Evolutionary conservation across 2,329 filamentous ascomycete species (phyloP).

Genomic region (Myriosclerotinia curreyana): DNA sequence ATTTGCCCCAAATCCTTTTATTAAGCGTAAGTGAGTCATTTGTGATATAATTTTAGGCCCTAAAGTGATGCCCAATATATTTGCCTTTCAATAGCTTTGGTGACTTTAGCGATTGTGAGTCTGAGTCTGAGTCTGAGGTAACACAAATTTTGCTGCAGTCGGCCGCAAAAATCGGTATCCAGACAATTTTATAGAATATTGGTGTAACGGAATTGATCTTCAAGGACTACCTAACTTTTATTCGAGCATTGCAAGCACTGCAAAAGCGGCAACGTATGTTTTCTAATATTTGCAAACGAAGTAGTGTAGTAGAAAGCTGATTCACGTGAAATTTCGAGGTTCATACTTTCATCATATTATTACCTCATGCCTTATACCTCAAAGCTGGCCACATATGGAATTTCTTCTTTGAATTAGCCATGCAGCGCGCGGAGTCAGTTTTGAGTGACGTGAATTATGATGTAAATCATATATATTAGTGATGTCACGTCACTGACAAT

Average conservation of each 20-base stretch:
- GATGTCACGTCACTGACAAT: too few species aligned
- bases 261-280: background rate
- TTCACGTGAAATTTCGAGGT: too few species aligned
- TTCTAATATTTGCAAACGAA: background rate
- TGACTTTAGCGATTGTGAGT: background rate
- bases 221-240: background rate
- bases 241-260: too few species aligned
- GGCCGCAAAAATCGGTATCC: background rate
- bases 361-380: too few species aligned
- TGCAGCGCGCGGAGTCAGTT: too few species aligned
- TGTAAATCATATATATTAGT: too few species aligned
- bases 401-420: too few species aligned
- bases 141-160: background rate
- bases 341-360: too few species aligned
- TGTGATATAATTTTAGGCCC: background rate
- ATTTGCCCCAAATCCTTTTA: background rate
- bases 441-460: too few species aligned
- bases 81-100: background rate
- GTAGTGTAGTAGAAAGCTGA: too few species aligned
- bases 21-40: background rate
- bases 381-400: background rate
- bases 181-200: background rate
- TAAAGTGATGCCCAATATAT: background rate
- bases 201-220: background rate
- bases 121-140: background rate